Evolutionary conservation across 2,329 filamentous ascomycete species (phyloP).

Genomic region (Passalora sequoiae): DNA sequence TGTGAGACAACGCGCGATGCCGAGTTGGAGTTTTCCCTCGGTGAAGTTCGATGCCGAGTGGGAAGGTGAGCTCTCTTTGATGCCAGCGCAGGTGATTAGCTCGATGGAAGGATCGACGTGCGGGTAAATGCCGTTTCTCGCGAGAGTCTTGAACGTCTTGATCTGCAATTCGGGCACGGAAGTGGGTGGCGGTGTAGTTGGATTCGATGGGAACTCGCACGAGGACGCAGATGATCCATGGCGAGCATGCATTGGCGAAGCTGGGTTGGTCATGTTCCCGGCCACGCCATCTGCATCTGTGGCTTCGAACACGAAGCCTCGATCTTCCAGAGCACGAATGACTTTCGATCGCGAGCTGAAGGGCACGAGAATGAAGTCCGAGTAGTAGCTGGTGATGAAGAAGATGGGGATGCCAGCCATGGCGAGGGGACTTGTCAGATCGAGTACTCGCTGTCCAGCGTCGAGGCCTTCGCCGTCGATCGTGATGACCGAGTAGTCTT

Average conservation of each 20-base stretch:
- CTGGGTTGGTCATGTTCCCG: constrained; percentile 44
- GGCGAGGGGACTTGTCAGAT: constrained; percentile 83
- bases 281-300: constrained; percentile 42
- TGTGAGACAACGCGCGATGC: constrained; percentile 47
- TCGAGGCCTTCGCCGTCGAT: constrained; percentile 87
- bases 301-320: constrained; percentile 79
- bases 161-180: constrained; percentile 73
- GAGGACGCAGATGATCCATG: constrained; percentile 43
- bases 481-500: constrained; percentile 82
- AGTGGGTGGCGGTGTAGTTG: constrained; percentile 68
- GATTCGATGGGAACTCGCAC: constrained; percentile 35
- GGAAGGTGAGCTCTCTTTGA: constrained; percentile 38
- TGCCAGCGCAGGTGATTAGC: constrained; percentile 77
- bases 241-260: constrained; percentile 53
- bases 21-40: constrained; percentile 41
- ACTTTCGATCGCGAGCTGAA: constrained; percentile 68
- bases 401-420: constrained; percentile 93
- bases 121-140: constrained; percentile 68
- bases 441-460: constrained; percentile 83
- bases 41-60: constrained; percentile 32
- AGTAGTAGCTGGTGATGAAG: constrained; percentile 98
- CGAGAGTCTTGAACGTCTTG: constrained; percentile 79
- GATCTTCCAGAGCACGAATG: constrained; percentile 66
- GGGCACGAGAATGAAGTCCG: constrained; percentile 91
- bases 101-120: constrained; percentile 63